Percentiles rank a stretch among this genome's conserved stretches.
These are phyloP conservation scores for Skeletonema tropicum DNA, from an alignment of 108 stramenopile genomes.

Conservation along the genomic window DNA sequence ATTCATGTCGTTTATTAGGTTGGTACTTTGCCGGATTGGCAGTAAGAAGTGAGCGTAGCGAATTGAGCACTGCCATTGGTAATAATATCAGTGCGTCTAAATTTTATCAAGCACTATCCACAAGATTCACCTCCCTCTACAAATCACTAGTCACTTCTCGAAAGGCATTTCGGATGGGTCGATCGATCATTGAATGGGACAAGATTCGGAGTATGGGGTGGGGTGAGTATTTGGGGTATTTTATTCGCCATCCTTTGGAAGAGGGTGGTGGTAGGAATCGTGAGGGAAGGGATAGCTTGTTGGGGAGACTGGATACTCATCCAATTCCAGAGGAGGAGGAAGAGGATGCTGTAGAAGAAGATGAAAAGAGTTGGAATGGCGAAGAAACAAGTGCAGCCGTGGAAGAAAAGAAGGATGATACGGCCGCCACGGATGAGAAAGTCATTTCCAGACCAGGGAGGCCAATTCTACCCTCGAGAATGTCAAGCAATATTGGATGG, in stretches of 20 bases:
- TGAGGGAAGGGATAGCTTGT: neutral
- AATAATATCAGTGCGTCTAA: neutral
- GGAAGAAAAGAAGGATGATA: constrained; percentile 6
- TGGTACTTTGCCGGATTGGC: constrained; percentile 61
- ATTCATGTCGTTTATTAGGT: constrained; percentile 59
- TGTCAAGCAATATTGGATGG: constrained; percentile 62
- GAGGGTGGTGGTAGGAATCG: constrained; percentile 9
- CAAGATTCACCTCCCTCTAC: constrained; percentile 55
- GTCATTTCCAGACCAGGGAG: constrained; percentile 17
- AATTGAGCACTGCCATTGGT: too few species aligned
- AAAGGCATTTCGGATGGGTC: constrained; percentile 82
- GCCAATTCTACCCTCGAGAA: constrained; percentile 32
- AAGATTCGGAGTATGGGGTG: constrained; percentile 63
- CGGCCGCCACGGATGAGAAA: neutral
- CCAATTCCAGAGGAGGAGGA: constrained; percentile 31
- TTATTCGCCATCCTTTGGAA: constrained; percentile 42
- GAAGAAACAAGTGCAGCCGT: neutral
- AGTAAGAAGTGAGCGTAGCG: too few species aligned
- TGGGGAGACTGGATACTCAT: constrained; percentile 17
- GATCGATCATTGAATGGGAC: constrained; percentile 70
- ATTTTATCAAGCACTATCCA: constrained; percentile 20
- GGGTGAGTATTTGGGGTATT: constrained; percentile 37
- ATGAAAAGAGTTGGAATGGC: constrained; percentile 13
- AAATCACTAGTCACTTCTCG: constrained; percentile 61
- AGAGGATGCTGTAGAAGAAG: constrained; percentile 8